Evolutionary conservation across 176 grass and related monocot species (phyloP).

Genomic region (Alloteropsis semialata): DNA sequence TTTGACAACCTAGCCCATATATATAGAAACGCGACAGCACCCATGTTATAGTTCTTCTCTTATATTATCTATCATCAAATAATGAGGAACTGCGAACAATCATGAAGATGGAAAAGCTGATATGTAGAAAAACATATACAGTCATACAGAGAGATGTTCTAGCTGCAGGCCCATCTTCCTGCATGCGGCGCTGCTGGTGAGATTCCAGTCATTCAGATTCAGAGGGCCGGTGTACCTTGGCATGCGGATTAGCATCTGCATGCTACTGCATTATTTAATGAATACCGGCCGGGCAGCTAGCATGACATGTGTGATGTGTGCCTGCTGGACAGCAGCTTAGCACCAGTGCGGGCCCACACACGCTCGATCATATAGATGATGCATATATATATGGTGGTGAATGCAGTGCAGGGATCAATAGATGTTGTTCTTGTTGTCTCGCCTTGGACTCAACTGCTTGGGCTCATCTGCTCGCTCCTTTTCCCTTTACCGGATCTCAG

Average conservation of each 20-base stretch:
- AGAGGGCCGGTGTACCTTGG: neutral
- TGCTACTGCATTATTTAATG: neutral
- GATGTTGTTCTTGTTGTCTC: slow-evolving; percentile 38
- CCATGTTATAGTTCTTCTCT: too few relatives aligned
- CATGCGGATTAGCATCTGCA: neutral
- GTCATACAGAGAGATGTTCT: too few relatives aligned
- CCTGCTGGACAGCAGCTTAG: too few relatives aligned
- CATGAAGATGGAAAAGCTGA: too few relatives aligned
- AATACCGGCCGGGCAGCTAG: neutral
- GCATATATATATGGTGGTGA: too few relatives aligned
- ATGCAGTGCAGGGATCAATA: neutral
- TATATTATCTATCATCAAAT: too few relatives aligned
- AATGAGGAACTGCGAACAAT: too few relatives aligned
- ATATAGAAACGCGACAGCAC: too few relatives aligned
- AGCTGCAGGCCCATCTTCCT: neutral
- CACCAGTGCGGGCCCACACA: neutral
- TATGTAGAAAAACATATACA: too few relatives aligned
- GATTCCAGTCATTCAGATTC: too few relatives aligned
- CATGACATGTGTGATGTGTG: neutral
- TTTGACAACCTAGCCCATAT: too few relatives aligned
- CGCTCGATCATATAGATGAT: neutral
- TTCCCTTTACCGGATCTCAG: neutral
- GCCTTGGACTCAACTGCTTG: slow-evolving; percentile 30
- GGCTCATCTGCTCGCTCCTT: slow-evolving; percentile 19
- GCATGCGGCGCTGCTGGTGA: neutral